These are phyloP conservation scores for Drosera capensis DNA, from an alignment of 148 eudicot species.

Conservation along the genomic window DNA sequence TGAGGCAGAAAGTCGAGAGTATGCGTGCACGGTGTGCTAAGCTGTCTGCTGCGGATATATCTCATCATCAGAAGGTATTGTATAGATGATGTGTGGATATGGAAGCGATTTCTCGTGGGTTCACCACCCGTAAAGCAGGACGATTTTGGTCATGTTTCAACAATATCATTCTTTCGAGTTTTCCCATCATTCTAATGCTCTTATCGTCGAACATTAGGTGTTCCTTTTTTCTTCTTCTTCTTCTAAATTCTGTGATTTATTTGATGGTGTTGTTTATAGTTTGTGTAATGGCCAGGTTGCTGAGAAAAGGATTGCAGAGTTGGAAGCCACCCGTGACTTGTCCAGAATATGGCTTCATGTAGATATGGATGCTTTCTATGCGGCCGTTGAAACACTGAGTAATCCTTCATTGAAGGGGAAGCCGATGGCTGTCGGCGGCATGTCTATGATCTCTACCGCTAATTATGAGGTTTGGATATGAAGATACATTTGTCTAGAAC, in stretches of 20 bases:
- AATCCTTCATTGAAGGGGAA: constrained; percentile 62
- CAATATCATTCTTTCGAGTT: too few species aligned
- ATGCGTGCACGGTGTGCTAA: constrained; percentile 52
- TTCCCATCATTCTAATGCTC: too few species aligned
- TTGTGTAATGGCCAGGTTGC: constrained; percentile 44
- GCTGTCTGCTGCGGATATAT: constrained; percentile 46
- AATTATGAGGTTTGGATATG: constrained; percentile 90
- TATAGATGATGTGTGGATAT: not conserved
- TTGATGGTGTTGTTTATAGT: not conserved
- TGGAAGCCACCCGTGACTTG: constrained; percentile 84
- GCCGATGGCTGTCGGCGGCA: constrained; percentile 96
- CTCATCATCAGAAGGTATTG: constrained; percentile 72
- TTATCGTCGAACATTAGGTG: too few species aligned
- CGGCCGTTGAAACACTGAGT: constrained; percentile 88
- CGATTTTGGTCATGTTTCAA: too few species aligned
- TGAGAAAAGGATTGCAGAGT: constrained; percentile 53
- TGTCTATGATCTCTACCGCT: constrained; percentile 97
- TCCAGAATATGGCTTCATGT: constrained; percentile 93
- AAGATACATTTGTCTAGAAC: too few species aligned
- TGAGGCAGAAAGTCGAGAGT: constrained; percentile 62
- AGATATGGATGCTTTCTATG: constrained; percentile 99
- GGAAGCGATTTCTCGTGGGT: too few species aligned
- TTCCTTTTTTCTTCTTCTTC: not conserved
- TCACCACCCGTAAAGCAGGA: too few species aligned
- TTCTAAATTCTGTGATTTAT: not conserved